A percentile compares a stretch with the other conserved stretches of the same genome.
These are phyloP conservation scores for Pythium sukuiense DNA, from an alignment of 352 stramenopile species.

Conservation along the genomic window DNA sequence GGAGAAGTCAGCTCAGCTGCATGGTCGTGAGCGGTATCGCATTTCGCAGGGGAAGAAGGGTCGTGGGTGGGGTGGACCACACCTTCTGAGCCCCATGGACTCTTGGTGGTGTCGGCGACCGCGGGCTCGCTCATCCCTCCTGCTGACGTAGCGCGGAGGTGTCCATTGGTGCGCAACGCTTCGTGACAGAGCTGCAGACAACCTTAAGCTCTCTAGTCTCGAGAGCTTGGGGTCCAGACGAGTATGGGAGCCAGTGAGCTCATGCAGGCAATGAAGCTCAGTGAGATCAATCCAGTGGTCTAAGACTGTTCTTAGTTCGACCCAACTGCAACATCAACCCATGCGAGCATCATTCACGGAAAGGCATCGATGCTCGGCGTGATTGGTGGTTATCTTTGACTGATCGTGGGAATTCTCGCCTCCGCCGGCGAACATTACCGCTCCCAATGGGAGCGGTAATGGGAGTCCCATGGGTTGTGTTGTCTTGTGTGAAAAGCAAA, in stretches of 20 bases:
- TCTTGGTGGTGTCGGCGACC: neutral
- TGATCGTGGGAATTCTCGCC: neutral
- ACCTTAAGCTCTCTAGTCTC: too few species aligned
- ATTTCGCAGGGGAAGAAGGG: neutral
- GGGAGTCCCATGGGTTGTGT: too few species aligned
- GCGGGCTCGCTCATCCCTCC: neutral
- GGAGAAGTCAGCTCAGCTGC: neutral
- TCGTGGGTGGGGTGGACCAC: neutral
- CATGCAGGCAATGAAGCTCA: too few species aligned
- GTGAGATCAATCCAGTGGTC: neutral
- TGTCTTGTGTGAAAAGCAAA: too few species aligned
- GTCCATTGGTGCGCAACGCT: slow-evolving; percentile 1
- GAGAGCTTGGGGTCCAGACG: too few species aligned
- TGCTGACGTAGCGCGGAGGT: slow-evolving; percentile 2
- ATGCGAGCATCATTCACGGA: neutral
- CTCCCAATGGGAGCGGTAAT: too few species aligned
- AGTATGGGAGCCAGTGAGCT: neutral
- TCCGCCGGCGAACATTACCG: neutral
- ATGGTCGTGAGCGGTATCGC: neutral
- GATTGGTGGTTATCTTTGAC: slow-evolving; percentile 7
- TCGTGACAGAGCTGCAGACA: neutral
- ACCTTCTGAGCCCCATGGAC: neutral
- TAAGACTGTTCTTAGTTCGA: neutral
- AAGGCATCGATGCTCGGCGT: neutral
- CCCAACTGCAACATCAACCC: slow-evolving; percentile 5